These are phyloP conservation scores for Penicillium roqueforti DNA, from an alignment of 495 filamentous ascomycete genomes.

Conservation along the genomic window DNA sequence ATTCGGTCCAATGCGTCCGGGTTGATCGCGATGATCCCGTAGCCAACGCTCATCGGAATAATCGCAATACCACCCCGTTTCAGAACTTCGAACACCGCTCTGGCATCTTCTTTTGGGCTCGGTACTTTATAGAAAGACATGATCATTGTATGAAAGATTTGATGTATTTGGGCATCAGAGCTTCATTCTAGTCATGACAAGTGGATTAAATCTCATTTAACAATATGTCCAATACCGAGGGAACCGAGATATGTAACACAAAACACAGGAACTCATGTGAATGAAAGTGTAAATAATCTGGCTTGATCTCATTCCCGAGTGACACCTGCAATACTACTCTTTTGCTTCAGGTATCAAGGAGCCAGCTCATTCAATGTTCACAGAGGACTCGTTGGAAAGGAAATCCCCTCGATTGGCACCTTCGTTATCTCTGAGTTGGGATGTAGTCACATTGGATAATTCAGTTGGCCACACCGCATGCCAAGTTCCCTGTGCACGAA, in stretches of 20 bases:
- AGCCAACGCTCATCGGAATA: constrained; percentile 24
- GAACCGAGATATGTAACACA: neutral
- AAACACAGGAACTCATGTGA: neutral
- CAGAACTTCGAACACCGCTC: constrained; percentile 20
- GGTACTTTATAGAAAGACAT: neutral
- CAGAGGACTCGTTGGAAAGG: constrained; percentile 16
- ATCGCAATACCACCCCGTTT: constrained; percentile 23
- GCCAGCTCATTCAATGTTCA: constrained; percentile 12
- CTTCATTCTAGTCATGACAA: neutral
- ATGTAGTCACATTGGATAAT: constrained; percentile 18
- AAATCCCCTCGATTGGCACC: constrained; percentile 22
- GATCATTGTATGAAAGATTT: neutral
- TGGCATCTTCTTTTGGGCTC: constrained; percentile 14
- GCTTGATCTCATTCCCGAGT: neutral
- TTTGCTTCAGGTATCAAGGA: neutral
- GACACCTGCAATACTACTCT: no score
- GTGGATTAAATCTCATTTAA: neutral
- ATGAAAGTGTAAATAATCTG: neutral
- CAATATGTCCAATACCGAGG: neutral
- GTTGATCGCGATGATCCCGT: constrained; percentile 19
- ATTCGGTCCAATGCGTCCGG: constrained; percentile 16
- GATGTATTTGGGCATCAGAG: neutral
- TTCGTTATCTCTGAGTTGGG: constrained; percentile 16
- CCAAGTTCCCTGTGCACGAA: constrained; percentile 31
- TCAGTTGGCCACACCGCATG: constrained; percentile 29